Base-by-base conservation (phyloP, 306 rosid genomes). In the Leucaena leucocephala region DNA sequence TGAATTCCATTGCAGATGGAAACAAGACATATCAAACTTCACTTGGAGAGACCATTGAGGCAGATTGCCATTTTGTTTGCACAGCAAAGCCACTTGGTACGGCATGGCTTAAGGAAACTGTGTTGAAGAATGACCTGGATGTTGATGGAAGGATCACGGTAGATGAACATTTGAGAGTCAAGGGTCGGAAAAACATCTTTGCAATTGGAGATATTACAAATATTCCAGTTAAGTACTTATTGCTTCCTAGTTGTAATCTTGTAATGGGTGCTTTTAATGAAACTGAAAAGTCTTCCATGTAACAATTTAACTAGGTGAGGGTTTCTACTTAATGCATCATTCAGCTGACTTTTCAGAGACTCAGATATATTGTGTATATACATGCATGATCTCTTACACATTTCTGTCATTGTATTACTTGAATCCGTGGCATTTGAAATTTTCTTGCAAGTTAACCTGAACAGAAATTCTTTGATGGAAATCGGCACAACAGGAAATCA, bases 161-260 rank as follows among this genome's bases (percentile, higher is more conserved):
- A 44, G 97, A 94, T 69, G 88, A 71, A 61, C 40, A 77, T 35
- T 67, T 94, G 75, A 88, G 88, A 86, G 97, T 94, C 76, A 85
- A 68, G 62, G 90, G 94, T 4, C 87, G 86, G 67, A 68, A 17
- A 45, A 88, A 92, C 84, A 67, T 89, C 54, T 94, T 90, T 74
- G 98, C 97, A 42, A 81, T 92, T 44, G 98, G 97, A 76, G 98
- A 94, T 84, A 90, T 94, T 68, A 89, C 97, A 77, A 83, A 92
- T 76, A 62, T 90, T 83, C 84, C 76, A 5, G 97, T 94, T 94
- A 84, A 92, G 93, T 83, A 50, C 69, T 72, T 55, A 61, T 48
- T 44, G n/a, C 46, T 33, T 39, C 72, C 4, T 72, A 76, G 42
- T 63, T 76, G 38, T 50, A 71, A 55, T 38, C 71, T 62, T 70